phyloP scores from a whole-genome alignment of 345 rosid species.

The Camelina laxa region DNA sequence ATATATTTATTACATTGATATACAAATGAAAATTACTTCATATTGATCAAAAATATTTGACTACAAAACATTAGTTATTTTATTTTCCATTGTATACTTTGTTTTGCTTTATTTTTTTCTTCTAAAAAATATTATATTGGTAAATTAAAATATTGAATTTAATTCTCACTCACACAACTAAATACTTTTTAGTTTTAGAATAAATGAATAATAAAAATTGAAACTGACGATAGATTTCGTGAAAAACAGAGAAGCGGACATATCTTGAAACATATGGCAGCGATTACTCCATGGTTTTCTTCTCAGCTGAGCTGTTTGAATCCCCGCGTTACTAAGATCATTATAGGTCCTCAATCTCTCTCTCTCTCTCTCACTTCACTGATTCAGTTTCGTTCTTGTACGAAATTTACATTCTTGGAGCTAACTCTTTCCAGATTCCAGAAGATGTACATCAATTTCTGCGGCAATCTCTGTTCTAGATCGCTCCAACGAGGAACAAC shows the following conservation, averaged over 20 bases:
- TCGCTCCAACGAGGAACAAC: constrained; percentile 24
- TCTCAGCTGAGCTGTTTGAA: constrained; percentile 44
- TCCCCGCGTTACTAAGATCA: constrained; percentile 31
- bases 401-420: constrained; percentile 2
- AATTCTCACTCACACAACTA: background rate
- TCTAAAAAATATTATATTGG: background rate
- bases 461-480: constrained; percentile 33
- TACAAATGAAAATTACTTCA: background rate
- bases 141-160: background rate
- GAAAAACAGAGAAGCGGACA: constrained; percentile 18
- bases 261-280: constrained; percentile 57
- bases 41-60: background rate
- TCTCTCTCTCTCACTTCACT: constrained; percentile 11
- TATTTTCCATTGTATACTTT: background rate
- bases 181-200: background rate
- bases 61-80: no score
- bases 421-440: constrained; percentile 30
- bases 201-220: background rate
- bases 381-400: background rate
- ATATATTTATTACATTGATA: background rate
- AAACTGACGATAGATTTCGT: constrained; percentile 14
- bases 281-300: constrained; percentile 51
- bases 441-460: constrained; percentile 34
- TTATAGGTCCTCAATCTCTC: constrained; percentile 6
- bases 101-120: background rate